Evolutionary conservation across 164 flowering plant genomes (phyloP).

Genomic region (Magnolia changhungtana): DNA sequence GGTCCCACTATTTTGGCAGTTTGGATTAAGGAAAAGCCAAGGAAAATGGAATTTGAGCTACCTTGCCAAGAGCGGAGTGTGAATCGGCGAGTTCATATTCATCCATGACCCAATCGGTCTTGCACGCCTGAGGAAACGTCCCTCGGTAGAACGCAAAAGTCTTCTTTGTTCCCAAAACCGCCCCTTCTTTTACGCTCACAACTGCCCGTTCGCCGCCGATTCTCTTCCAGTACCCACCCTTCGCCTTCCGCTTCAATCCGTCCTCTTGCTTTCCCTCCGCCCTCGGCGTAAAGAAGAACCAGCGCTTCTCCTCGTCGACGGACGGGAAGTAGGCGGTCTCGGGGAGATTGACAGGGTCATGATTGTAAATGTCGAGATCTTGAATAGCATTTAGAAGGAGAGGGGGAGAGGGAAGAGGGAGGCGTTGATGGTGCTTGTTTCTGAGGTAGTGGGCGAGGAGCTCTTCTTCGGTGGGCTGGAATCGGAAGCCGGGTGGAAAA

Average conservation of each 20-base stretch:
- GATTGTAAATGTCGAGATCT: constrained; percentile 42
- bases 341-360: constrained; percentile 44
- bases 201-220: constrained; percentile 37
- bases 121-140: constrained; percentile 10
- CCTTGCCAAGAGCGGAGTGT: constrained; percentile 27
- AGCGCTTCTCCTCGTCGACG: constrained; percentile 46
- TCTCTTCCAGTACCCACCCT: constrained; percentile 51
- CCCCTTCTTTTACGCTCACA: constrained; percentile 22
- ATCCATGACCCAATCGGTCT: constrained; percentile 57
- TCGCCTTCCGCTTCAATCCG: constrained; percentile 24
- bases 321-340: constrained; percentile 36
- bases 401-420: background rate
- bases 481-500: constrained; percentile 45
- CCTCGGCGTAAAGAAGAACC: constrained; percentile 41
- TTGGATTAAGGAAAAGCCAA: no score
- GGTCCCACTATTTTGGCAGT: no score
- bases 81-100: constrained; percentile 45
- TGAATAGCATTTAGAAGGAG: constrained; percentile 26
- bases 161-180: constrained; percentile 38
- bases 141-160: constrained; percentile 44
- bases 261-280: constrained; percentile 1
- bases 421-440: constrained; percentile 28
- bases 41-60: background rate
- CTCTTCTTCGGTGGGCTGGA: constrained; percentile 22
- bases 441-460: constrained; percentile 42